These are phyloP conservation scores for Diversispora eburnea DNA, from an alignment of 192 early-diverging fungal genomes.

Conservation along the genomic window DNA sequence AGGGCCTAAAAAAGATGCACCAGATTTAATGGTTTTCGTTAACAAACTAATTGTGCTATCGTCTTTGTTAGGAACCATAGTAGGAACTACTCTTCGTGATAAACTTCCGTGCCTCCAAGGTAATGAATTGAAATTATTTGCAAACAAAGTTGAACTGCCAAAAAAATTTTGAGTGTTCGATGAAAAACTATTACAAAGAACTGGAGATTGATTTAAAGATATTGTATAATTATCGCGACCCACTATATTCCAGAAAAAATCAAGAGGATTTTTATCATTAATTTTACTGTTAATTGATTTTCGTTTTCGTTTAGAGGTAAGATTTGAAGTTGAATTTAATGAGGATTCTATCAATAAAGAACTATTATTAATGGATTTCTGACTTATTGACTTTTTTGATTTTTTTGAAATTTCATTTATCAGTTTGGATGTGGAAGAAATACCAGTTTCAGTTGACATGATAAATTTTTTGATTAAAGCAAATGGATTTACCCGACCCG, in stretches of 20 bases:
- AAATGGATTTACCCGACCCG: too few relatives aligned
- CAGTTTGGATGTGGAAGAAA: too few relatives aligned
- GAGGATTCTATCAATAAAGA: not conserved
- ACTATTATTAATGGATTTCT: too few relatives aligned
- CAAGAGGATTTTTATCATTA: not conserved
- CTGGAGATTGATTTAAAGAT: slow-evolving; percentile 28
- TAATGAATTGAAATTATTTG: not conserved
- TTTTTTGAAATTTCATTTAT: too few relatives aligned
- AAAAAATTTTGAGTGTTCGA: slow-evolving; percentile 11
- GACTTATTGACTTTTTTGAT: too few relatives aligned
- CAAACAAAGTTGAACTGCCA: not conserved
- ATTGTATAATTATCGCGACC: slow-evolving; percentile 27
- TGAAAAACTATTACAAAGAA: slow-evolving; percentile 23
- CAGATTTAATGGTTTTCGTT: slow-evolving; percentile 24
- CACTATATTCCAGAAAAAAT: slow-evolving; percentile 25
- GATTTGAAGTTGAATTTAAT: not conserved
- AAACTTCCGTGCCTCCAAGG: slow-evolving; percentile 9
- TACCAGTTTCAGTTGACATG: too few relatives aligned
- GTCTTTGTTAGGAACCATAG: slow-evolving; percentile 14
- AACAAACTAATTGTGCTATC: slow-evolving; percentile 17
- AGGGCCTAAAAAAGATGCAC: not conserved
- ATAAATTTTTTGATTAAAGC: too few relatives aligned
- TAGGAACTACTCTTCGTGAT: not conserved
- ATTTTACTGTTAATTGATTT: not conserved
- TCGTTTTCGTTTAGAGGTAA: not conserved